phyloP scores from a whole-genome alignment of 768 basidiomycete genomes.

The Amyloporia xantha region DNA sequence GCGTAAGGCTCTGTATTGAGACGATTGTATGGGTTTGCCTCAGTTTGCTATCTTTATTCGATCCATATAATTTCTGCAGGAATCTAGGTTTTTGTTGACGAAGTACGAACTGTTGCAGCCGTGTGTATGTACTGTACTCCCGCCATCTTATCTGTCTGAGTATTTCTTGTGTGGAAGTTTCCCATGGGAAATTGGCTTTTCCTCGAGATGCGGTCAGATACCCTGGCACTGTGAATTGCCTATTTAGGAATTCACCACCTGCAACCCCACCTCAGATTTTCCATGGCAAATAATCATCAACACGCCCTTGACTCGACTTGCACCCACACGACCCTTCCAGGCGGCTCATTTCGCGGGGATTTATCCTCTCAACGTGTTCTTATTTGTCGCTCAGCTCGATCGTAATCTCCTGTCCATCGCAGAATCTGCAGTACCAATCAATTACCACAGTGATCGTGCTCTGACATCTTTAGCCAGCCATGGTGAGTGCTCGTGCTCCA shows the following conservation, averaged over 20 bases:
- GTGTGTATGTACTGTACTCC: too few relatives aligned
- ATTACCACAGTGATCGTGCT: not conserved
- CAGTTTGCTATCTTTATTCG: not conserved
- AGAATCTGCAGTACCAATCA: not conserved
- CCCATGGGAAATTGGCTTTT: too few relatives aligned
- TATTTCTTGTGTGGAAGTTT: too few relatives aligned
- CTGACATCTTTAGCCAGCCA: constrained; percentile 4
- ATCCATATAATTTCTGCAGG: too few relatives aligned
- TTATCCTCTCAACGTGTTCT: not conserved
- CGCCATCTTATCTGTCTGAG: too few relatives aligned
- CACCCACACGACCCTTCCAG: constrained; percentile 19
- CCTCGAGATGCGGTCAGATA: too few relatives aligned
- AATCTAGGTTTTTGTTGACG: too few relatives aligned
- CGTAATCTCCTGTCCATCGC: not conserved
- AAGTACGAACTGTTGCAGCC: too few relatives aligned
- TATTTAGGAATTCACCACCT: too few relatives aligned
- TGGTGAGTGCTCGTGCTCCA: constrained; percentile 6
- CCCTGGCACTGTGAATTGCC: too few relatives aligned
- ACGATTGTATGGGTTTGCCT: not conserved
- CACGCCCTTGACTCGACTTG: constrained; percentile 19
- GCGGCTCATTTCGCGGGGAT: not conserved
- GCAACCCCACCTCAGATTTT: constrained; percentile 13
- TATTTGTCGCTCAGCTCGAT: not conserved
- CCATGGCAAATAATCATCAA: constrained; percentile 23
- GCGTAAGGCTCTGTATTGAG: not conserved